phyloP scores from a whole-genome alignment of 345 rosid species.

The Eutrema heterophyllum region DNA sequence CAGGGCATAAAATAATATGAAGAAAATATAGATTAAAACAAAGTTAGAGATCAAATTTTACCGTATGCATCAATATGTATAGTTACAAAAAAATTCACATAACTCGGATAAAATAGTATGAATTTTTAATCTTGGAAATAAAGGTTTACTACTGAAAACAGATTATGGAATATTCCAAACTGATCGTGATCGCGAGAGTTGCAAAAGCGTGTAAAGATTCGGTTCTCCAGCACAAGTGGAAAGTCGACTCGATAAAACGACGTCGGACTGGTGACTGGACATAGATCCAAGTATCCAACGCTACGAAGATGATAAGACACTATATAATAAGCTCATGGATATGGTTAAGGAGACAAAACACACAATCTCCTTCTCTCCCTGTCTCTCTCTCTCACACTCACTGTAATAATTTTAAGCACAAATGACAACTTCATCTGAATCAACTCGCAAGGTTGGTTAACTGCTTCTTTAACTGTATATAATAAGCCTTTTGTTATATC shows the following conservation, averaged over 20 bases:
- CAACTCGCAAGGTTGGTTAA: constrained; percentile 31
- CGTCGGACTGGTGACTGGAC: constrained; percentile 30
- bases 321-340: constrained; percentile 27
- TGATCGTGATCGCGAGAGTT: constrained; percentile 4
- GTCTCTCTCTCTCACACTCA: not conserved
- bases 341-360: constrained; percentile 27
- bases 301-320: constrained; percentile 19
- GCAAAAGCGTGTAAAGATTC: constrained; percentile 24
- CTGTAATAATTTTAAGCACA: constrained; percentile 1
- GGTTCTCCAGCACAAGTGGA: constrained; percentile 31
- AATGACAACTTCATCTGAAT: constrained; percentile 32
- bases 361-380: not conserved
- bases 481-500: not conserved
- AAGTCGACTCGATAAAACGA: constrained; percentile 15
- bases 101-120: not conserved
- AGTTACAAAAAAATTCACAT: too few species aligned
- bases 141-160: not conserved
- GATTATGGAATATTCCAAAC: constrained; percentile 12
- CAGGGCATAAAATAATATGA: not conserved
- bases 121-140: not conserved
- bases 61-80: not conserved
- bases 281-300: not conserved
- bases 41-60: not conserved
- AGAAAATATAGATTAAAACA: not conserved
- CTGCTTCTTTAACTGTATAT: not conserved